Evolutionary conservation across 306 rosid species (phyloP), one percentile per base, ranked within the genome.

Genomic region (Alnus glutinosa): DNA sequence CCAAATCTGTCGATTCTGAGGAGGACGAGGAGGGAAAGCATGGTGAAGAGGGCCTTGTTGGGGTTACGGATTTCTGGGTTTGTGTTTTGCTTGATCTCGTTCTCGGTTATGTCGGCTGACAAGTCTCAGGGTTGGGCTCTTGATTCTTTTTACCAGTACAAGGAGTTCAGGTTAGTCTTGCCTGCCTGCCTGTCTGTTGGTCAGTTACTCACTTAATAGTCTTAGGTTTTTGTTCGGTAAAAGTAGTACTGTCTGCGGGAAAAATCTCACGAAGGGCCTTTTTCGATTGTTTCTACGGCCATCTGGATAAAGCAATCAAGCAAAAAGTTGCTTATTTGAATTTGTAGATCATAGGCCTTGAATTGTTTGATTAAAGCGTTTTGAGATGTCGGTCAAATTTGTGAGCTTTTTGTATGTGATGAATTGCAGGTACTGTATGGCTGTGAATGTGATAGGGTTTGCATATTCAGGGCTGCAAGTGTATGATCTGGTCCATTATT

Each of bases 21-120:
- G 75, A 77, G 79, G 85, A 49, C 81, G 0, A 89, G 70, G 82
- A 79, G 44, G 75, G 90, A 87, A 75, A 80, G 72, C 58, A 23
- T 68, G 83, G 76, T 87, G 87, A 88, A 74, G 82, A 87, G 42
- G 76, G 72, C 63, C 76, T 66, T 86, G 81, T 32, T 94, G 76
- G 89, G 82, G 52, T 67, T 91, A 4, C 85, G 98, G 77, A 76
- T 92, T 52, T 54, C 63, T 68, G 92, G 83, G 71, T 77, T 89
- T 52, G 73, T 77, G 67, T 75, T 92, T 2, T 94, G 97, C 79
- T 75, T 89, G 91, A 19, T 80, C 8, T 82, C 95, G 11, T 89
- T 94, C 55, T 76, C 97, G 7, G 78, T 94, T 36, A 76, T 94
- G 95, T 90, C 92, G 57, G 87, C 92, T 30, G 84, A 84, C 80